Conservation (phyloP, 768 basidiomycete genomes). For the Naganishia kalamii region DNA sequence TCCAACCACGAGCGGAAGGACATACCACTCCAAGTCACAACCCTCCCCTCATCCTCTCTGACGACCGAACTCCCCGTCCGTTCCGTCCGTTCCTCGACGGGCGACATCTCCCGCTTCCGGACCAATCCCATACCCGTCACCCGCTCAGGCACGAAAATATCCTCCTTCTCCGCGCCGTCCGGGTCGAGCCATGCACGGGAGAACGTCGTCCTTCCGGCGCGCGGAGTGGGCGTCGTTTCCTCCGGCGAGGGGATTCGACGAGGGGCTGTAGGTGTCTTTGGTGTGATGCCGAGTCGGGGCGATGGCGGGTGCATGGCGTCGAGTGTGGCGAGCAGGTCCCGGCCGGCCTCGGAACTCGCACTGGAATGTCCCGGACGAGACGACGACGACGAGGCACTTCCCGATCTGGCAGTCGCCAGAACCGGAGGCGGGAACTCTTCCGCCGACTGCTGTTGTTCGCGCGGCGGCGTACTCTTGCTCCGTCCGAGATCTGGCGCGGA, state of each 20-base stretch:
- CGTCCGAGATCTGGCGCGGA: no score
- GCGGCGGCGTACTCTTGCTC: no score
- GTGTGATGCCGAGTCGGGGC: no score
- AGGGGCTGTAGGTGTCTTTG: no score
- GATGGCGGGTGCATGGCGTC: not conserved
- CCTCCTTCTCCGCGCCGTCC: not conserved
- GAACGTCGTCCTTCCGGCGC: not conserved
- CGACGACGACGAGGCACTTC: not conserved
- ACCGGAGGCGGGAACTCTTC: not conserved
- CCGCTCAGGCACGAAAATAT: not conserved
- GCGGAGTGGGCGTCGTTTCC: not conserved
- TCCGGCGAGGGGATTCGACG: no score
- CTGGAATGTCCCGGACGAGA: not conserved
- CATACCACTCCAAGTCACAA: not conserved
- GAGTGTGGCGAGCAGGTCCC: not conserved
- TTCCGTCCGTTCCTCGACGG: conserved; percentile 16
- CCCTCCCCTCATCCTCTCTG: not conserved
- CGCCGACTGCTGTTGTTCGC: no score
- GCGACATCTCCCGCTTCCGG: conserved; percentile 13
- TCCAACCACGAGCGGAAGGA: not conserved
- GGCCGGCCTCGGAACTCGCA: not conserved
- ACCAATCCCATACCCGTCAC: not conserved
- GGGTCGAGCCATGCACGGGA: conserved; percentile 9
- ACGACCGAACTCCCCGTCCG: not conserved
- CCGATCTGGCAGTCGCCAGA: not conserved